Evolutionary conservation across 768 basidiomycete genomes (phyloP).

Genomic region (Strobilomyces echinocephalus): DNA sequence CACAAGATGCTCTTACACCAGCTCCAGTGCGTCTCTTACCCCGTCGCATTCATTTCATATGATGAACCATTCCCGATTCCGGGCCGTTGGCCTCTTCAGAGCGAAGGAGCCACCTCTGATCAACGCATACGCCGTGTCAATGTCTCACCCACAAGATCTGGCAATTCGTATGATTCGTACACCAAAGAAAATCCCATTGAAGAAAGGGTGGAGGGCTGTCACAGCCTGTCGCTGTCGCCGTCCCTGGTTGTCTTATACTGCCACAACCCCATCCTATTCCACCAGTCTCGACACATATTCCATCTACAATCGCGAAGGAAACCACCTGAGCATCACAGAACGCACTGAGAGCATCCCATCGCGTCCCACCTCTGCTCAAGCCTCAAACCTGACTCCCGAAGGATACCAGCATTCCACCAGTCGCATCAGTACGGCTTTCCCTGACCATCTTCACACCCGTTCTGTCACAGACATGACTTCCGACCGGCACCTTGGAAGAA

Average conservation of each 20-base stretch:
- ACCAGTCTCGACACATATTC: not conserved
- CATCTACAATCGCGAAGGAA: slow-evolving; percentile 32
- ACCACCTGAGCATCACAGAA: slow-evolving; percentile 65
- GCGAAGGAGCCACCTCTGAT: slow-evolving; percentile 42
- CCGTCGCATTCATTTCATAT: not conserved
- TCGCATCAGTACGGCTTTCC: slow-evolving; percentile 35
- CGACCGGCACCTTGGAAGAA: slow-evolving; percentile 44
- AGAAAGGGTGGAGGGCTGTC: slow-evolving; percentile 37
- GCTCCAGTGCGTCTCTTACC: slow-evolving; percentile 42
- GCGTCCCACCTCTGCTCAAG: slow-evolving; percentile 46
- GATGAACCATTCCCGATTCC: slow-evolving; percentile 32
- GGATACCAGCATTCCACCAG: slow-evolving; percentile 44
- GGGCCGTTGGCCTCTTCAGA: slow-evolving; percentile 42
- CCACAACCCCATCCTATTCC: slow-evolving; percentile 29
- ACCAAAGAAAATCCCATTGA: slow-evolving; percentile 49
- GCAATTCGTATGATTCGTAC: slow-evolving; percentile 44
- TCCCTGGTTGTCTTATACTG: slow-evolving; percentile 25
- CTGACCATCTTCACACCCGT: slow-evolving; percentile 44
- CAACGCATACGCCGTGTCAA: slow-evolving; percentile 48
- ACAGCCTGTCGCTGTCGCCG: too few relatives aligned
- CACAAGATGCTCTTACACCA: slow-evolving; percentile 54
- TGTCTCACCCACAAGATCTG: slow-evolving; percentile 48
- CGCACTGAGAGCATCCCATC: slow-evolving; percentile 63
- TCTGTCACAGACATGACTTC: slow-evolving; percentile 54
- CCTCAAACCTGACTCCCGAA: slow-evolving; percentile 41